Percentiles rank a stretch among this genome's conserved stretches.
Evolutionary conservation across 352 stramenopile species (phyloP).

Genomic region (Pythium folliculosum): DNA sequence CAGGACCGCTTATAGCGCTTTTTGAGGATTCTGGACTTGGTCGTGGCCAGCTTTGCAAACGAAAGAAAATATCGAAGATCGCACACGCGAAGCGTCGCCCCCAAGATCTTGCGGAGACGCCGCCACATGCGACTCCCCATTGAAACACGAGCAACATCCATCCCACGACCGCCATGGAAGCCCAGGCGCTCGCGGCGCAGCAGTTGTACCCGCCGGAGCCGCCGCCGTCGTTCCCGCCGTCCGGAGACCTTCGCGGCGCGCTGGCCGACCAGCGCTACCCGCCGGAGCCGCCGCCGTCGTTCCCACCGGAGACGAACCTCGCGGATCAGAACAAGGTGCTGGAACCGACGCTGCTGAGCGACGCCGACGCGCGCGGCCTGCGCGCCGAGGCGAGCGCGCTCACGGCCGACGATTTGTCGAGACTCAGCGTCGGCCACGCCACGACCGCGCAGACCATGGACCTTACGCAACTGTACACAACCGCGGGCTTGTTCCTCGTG

Average conservation of each 20-base stretch:
- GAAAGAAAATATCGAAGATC: neutral
- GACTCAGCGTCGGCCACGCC: slow-evolving; percentile 9
- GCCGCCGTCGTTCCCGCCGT: neutral
- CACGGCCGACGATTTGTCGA: neutral
- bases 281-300: slow-evolving; percentile 1
- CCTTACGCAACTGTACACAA: slow-evolving; percentile 4
- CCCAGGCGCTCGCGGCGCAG: neutral
- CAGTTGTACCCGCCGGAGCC: slow-evolving; percentile 13
- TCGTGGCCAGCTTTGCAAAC: no score
- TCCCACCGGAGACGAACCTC: neutral
- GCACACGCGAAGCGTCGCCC: slow-evolving; percentile 1
- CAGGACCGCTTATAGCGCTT: no score
- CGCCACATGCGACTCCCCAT: no score
- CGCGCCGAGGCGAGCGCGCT: neutral
- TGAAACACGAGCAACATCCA: no score
- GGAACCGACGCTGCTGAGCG: neutral
- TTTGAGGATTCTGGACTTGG: no score
- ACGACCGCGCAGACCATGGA: neutral
- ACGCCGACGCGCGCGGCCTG: neutral
- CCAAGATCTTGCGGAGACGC: neutral
- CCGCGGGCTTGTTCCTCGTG: neutral
- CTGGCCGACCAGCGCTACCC: slow-evolving; percentile 8
- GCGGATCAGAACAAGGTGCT: neutral
- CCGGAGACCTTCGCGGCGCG: neutral
- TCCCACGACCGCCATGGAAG: no score